Base-by-base conservation (phyloP, 108 stramenopile genomes). In the Stephanodiscus minutulus region DNA sequence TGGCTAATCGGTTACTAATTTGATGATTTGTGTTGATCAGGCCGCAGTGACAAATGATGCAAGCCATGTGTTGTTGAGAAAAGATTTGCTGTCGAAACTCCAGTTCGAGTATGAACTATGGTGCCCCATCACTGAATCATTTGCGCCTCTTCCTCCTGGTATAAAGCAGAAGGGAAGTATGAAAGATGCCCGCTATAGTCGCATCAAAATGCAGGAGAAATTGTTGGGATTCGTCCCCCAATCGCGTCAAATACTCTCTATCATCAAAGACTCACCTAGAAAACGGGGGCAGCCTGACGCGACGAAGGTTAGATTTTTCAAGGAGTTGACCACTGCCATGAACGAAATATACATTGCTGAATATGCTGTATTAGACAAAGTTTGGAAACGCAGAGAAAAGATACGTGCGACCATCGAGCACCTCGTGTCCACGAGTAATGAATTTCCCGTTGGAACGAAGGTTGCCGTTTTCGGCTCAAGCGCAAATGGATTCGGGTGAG, bases 401-500 rank as follows among this genome's bases (percentile, higher is more conserved):
- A 87, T 93, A n/a, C 76, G 92, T 21, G 25, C 70, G 28, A 67
- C 79, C 29, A 68, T 82, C 8, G 89, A 96, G 55, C 59, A 62
- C 7, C 53, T 89, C 63, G 89, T 95, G 6, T 18, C 63, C 11
- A 52, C 60, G 1, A 87, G 94, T 56, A 82, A 79, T 28, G 85
- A 81, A 25, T 96, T 96, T 66, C 95, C 95, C 24, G 75, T 83
- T 22, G 88, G 88, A 0, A 91, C 92, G 20, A 79, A 74, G 49
- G 91, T 96, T 56, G 84, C 86, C 24, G 83, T 96, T 25, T 96
- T 96, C 79, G 95, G 95, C 21, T 92, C 91, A 10, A 88, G 88
- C 44, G 92, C 92, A 15, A 96, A 96, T 66, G 95, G 95, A 56
- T 96, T 91, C 71, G 95, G 95, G 74, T 88, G 70, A 60, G 84